phyloP scores from a whole-genome alignment of 139 green algal genomes.

The Parachlorella kessleri region DNA sequence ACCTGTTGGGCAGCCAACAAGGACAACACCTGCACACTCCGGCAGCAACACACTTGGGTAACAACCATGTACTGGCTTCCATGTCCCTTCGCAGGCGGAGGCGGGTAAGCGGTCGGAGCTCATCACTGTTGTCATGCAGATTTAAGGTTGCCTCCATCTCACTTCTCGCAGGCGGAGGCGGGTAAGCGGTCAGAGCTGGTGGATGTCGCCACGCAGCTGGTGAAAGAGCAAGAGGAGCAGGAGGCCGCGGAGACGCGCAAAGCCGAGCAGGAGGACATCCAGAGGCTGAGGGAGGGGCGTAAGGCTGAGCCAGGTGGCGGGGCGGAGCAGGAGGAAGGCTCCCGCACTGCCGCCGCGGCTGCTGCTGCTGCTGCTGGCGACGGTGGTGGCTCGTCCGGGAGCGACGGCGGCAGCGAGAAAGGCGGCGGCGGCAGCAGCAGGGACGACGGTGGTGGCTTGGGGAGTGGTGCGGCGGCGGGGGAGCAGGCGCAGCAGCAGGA shows the following conservation, averaged over 20 bases:
- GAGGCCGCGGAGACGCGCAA: not conserved
- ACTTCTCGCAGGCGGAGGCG: constrained; percentile 12
- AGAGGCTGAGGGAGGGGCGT: not conserved
- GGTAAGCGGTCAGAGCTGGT: constrained; percentile 42
- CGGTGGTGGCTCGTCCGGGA: too few species aligned
- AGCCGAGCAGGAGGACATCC: not conserved
- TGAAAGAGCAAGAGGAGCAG: constrained; percentile 18
- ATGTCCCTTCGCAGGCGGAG: constrained; percentile 17
- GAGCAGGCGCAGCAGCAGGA: constrained; percentile 5
- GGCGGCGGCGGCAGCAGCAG: not conserved
- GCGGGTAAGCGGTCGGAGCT: constrained; percentile 39
- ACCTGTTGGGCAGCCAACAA: too few species aligned
- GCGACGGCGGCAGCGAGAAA: not conserved
- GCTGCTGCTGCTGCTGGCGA: too few species aligned
- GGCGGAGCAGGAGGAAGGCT: not conserved
- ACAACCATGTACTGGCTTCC: too few species aligned
- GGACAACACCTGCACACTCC: too few species aligned
- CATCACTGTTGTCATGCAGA: constrained; percentile 24
- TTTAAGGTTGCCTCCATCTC: too few species aligned
- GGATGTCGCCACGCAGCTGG: constrained; percentile 26
- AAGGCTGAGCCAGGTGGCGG: not conserved
- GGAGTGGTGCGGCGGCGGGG: not conserved
- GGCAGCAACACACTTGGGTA: too few species aligned
- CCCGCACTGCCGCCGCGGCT: too few species aligned
- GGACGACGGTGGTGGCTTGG: not conserved